These are phyloP conservation scores for Zymoseptoria ardabiliae DNA, from an alignment of 2,329 filamentous ascomycete genomes.

Conservation along the genomic window DNA sequence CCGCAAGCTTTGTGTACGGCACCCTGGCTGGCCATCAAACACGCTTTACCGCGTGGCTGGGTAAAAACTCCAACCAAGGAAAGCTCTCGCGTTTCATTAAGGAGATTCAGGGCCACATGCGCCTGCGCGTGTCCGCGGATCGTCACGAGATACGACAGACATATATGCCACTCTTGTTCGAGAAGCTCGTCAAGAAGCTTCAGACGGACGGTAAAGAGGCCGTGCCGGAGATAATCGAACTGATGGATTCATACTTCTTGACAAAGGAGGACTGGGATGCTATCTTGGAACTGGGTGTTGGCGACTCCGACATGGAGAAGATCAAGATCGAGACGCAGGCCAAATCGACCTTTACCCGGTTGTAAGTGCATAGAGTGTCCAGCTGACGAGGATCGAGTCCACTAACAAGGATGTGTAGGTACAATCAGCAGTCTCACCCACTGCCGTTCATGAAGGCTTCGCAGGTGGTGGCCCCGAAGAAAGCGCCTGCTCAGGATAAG, in stretches of 20 bases:
- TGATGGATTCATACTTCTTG: conserved; percentile 96
- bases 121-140: conserved; percentile 80
- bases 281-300: conserved; percentile 84
- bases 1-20: conserved; percentile 79
- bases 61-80: conserved; percentile 80
- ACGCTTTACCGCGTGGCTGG: conserved; percentile 83
- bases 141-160: conserved; percentile 90
- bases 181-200: conserved; percentile 66
- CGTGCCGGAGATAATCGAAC: conserved; percentile 74
- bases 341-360: conserved; percentile 81
- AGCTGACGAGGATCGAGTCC: not conserved
- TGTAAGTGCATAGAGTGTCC: conserved; percentile 50
- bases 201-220: conserved; percentile 73
- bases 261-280: conserved; percentile 93
- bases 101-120: conserved; percentile 96
- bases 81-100: conserved; percentile 74
- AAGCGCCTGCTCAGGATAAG: conserved; percentile 61
- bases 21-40: conserved; percentile 59
- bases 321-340: conserved; percentile 77
- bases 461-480: conserved; percentile 65
- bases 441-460: conserved; percentile 94
- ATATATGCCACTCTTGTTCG: conserved; percentile 84
- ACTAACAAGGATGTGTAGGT: conserved; percentile 45
- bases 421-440: conserved; percentile 80
- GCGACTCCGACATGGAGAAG: conserved; percentile 66